Evolutionary conservation across 805 yeast genomes (phyloP).

Genomic region (Cyberlindnera subsufficiens): DNA sequence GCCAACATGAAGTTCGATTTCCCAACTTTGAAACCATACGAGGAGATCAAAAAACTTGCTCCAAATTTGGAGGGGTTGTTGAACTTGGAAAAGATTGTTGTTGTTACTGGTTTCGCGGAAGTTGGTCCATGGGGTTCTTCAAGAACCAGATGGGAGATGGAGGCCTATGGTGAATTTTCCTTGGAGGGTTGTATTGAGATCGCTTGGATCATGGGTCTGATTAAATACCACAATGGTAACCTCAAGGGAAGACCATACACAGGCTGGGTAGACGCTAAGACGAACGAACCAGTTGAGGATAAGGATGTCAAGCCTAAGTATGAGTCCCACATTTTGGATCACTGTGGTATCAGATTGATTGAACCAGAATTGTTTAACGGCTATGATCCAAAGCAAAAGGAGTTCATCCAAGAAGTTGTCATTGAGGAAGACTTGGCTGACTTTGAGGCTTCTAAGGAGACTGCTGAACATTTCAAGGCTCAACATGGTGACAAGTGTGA

Average conservation of each 20-base stretch:
- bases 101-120: constrained; percentile 96
- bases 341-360: constrained; percentile 93
- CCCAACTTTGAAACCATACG: constrained; percentile 80
- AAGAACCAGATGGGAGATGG: constrained; percentile 99
- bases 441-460: constrained; percentile 90
- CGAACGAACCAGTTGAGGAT: constrained; percentile 90
- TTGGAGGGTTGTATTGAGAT: constrained; percentile 97
- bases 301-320: constrained; percentile 88
- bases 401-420: constrained; percentile 90
- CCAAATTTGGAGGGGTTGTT: constrained; percentile 84
- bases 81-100: constrained; percentile 87
- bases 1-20: constrained; percentile 91
- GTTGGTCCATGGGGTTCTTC: constrained; percentile 99
- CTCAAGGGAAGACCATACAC: constrained; percentile 86
- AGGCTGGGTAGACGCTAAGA: constrained; percentile 97
- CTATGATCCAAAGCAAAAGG: constrained; percentile 91
- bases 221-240: constrained; percentile 90
- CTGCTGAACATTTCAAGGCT: constrained; percentile 89
- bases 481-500: constrained; percentile 95
- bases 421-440: constrained; percentile 96
- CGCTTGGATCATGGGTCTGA: constrained; percentile 99
- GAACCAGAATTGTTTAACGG: constrained; percentile 95
- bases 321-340: constrained; percentile 82
- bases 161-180: constrained; percentile 89
- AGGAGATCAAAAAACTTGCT: constrained; percentile 60